These are phyloP conservation scores for Exophiala aquamarina DNA, from an alignment of 2,329 filamentous ascomycete genomes.

Conservation along the genomic window DNA sequence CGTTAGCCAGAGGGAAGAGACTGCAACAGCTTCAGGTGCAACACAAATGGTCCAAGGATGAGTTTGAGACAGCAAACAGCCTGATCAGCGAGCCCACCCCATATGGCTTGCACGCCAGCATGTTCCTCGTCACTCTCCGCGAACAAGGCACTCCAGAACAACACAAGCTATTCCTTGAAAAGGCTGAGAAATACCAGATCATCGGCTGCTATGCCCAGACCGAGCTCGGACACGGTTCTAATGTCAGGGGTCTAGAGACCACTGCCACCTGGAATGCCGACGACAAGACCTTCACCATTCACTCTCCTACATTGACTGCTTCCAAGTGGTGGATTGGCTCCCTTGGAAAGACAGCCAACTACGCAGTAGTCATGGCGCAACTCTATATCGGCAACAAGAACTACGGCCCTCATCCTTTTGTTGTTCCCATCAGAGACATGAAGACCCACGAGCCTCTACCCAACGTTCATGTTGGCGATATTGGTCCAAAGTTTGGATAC, in stretches of 20 bases:
- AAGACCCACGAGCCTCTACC: slow-evolving; percentile 69
- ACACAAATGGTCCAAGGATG: slow-evolving; percentile 67
- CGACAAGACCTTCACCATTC: slow-evolving; percentile 72
- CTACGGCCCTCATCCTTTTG: slow-evolving; percentile 74
- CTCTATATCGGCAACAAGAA: slow-evolving; percentile 67
- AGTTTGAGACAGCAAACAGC: slow-evolving; percentile 64
- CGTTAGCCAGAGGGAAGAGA: slow-evolving; percentile 69
- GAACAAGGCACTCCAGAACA: slow-evolving; percentile 74
- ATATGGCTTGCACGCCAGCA: slow-evolving; percentile 69
- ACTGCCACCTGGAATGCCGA: slow-evolving; percentile 71
- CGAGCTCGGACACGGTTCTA: slow-evolving; percentile 75
- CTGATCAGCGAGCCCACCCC: slow-evolving; percentile 72
- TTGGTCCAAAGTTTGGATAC: slow-evolving; percentile 77
- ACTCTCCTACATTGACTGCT: slow-evolving; percentile 71
- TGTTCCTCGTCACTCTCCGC: slow-evolving; percentile 69
- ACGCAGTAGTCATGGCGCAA: slow-evolving; percentile 78
- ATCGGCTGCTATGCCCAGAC: slow-evolving; percentile 82
- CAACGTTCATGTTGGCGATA: slow-evolving; percentile 73
- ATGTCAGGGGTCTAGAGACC: slow-evolving; percentile 71
- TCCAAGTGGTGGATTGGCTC: slow-evolving; percentile 87
- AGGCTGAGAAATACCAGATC: slow-evolving; percentile 66
- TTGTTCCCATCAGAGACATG: slow-evolving; percentile 71
- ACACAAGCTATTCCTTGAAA: slow-evolving; percentile 69
- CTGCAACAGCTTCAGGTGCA: slow-evolving; percentile 65
- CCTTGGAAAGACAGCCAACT: slow-evolving; percentile 71